A percentile compares a stretch with the other conserved stretches of the same genome.
These are phyloP conservation scores for Solanum rostratum DNA, from an alignment of 257 asterid genomes.

Conservation along the genomic window DNA sequence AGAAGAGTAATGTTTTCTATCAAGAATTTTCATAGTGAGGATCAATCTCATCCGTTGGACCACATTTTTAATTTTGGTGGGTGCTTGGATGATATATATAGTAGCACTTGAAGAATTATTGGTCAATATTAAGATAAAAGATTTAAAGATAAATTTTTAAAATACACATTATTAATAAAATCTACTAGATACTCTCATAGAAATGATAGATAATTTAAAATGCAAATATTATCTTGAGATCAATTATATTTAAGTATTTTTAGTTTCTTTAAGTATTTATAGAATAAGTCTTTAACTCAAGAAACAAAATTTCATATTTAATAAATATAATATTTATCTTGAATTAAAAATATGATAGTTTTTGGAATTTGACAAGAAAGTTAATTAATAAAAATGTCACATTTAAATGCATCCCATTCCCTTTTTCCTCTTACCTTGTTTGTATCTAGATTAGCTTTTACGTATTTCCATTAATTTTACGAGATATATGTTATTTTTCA, in stretches of 20 bases:
- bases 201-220: neutral
- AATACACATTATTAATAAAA: neutral
- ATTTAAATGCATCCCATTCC: neutral
- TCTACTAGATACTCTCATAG: neutral
- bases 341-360: neutral
- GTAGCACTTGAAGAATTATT: neutral
- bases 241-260: neutral
- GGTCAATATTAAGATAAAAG: too few species aligned
- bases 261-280: neutral
- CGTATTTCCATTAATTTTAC: too few species aligned
- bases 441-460: too few species aligned
- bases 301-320: neutral
- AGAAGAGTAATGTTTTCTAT: neutral
- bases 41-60: neutral
- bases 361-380: neutral
- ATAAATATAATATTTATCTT: neutral
- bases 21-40: rapidly evolving
- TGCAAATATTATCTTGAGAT: neutral
- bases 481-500: too few species aligned
- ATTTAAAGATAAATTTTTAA: neutral
- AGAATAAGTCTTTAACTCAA: neutral
- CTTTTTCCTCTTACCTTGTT: neutral
- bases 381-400: neutral
- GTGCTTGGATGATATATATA: neutral
- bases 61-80: neutral